Conservation (phyloP, 2,329 filamentous ascomycete species). For the Aspergillus awamori region DNA sequence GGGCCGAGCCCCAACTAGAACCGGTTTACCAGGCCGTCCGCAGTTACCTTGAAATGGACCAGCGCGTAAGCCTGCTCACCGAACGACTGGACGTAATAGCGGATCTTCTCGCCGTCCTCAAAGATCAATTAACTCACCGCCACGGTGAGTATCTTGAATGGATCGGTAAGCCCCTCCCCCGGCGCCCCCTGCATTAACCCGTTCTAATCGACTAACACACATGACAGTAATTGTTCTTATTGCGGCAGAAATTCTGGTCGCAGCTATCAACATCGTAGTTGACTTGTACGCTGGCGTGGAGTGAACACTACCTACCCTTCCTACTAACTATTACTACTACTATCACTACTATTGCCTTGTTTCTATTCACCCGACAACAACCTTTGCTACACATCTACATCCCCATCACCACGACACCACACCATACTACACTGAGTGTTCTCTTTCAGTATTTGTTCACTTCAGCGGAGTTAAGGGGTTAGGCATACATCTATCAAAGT, state of each 20-base stretch:
- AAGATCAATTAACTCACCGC: constrained; percentile 92
- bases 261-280: constrained; percentile 90
- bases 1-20: constrained; percentile 95
- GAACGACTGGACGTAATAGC: constrained; percentile 91
- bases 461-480: constrained; percentile 18
- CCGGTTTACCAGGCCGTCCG: constrained; percentile 94
- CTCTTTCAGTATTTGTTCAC: constrained; percentile 1
- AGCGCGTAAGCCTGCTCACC: constrained; percentile 84
- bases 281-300: constrained; percentile 78
- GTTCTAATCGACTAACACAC: constrained; percentile 18
- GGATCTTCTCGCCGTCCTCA: constrained; percentile 86
- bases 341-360: neutral
- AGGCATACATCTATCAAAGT: neutral
- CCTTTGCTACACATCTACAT: neutral
- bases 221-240: constrained; percentile 85
- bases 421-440: neutral
- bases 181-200: neutral
- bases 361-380: neutral
- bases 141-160: constrained; percentile 88
- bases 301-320: constrained; percentile 32
- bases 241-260: constrained; percentile 90
- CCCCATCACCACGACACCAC: no score
- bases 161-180: constrained; percentile 70
- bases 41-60: constrained; percentile 97
- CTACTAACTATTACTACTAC: no score